Percentiles rank a stretch among this genome's conserved stretches.
Evolutionary conservation across 1,284 basidiomycete genomes (phyloP).

Genomic region (Cutaneotrichosporon dermatis): DNA sequence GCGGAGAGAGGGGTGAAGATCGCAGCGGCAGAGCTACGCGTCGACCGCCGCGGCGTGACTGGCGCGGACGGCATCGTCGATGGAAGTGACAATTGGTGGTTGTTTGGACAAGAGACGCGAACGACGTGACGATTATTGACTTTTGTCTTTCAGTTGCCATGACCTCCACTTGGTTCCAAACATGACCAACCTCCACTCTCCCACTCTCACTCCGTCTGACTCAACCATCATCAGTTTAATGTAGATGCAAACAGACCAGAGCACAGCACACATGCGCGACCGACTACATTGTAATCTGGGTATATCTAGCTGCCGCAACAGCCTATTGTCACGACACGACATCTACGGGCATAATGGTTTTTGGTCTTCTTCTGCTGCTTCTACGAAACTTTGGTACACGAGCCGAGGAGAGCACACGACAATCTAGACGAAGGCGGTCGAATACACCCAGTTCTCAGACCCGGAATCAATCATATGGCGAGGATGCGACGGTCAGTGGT

Average conservation of each 20-base stretch:
- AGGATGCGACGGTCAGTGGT: neutral
- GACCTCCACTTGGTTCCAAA: neutral
- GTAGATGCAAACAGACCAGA: too few species aligned
- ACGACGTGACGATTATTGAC: neutral
- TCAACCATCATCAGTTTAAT: too few species aligned
- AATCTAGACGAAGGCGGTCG: neutral
- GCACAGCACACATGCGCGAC: neutral
- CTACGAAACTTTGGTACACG: constrained; percentile 1
- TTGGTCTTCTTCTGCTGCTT: constrained; percentile 3
- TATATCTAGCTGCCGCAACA: neutral
- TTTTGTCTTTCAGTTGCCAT: neutral
- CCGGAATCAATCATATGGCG: neutral
- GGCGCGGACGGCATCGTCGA: neutral
- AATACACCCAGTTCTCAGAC: neutral
- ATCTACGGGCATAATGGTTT: neutral
- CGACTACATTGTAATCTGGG: constrained; percentile 8
- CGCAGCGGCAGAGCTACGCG: constrained; percentile 24
- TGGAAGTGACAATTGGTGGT: neutral
- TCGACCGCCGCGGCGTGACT: constrained; percentile 40
- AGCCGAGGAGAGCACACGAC: neutral
- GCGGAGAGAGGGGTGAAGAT: constrained; percentile 35
- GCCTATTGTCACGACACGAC: neutral
- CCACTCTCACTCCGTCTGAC: too few species aligned
- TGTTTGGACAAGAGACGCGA: neutral
- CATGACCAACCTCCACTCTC: neutral